Conservation (phyloP, 1,284 basidiomycete species). For the Irpex lacteus region DNA sequence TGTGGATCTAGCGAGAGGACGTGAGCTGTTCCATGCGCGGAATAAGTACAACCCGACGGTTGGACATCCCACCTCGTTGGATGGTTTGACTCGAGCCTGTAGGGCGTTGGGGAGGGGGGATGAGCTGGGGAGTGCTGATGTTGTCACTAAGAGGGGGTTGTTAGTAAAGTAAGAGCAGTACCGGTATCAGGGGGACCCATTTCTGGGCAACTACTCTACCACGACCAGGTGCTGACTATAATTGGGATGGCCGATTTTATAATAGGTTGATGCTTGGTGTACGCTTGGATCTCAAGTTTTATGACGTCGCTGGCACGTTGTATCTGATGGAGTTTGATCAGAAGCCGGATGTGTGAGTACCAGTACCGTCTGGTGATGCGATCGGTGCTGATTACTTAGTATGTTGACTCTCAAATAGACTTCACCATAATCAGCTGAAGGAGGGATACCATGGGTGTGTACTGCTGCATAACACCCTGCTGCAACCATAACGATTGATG, state of each 20-base stretch:
- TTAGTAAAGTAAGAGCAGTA: conserved; percentile 1
- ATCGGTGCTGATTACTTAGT: no score
- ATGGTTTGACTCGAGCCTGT: conserved; percentile 2
- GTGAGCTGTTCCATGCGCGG: neutral
- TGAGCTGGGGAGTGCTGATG: neutral
- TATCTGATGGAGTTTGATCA: conserved; percentile 1
- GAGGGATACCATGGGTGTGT: conserved; percentile 7
- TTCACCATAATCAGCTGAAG: neutral
- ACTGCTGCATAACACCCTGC: no score
- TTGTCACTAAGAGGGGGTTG: conserved; percentile 8
- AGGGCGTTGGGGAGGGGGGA: neutral
- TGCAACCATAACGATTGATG: no score
- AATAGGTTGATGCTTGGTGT: neutral
- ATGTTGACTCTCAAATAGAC: neutral
- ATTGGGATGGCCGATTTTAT: neutral
- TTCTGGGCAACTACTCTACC: no score
- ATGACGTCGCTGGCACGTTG: neutral
- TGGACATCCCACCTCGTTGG: conserved; percentile 6
- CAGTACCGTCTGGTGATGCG: no score
- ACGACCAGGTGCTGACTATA: no score
- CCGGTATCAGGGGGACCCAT: no score
- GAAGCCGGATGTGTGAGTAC: neutral
- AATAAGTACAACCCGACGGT: neutral
- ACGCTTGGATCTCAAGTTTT: neutral
- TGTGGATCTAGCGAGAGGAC: neutral